Evolutionary conservation across 2,329 filamentous ascomycete genomes (phyloP), one percentile per base, ranked within the genome.

Genomic region (Microdochium bolleyi): DNA sequence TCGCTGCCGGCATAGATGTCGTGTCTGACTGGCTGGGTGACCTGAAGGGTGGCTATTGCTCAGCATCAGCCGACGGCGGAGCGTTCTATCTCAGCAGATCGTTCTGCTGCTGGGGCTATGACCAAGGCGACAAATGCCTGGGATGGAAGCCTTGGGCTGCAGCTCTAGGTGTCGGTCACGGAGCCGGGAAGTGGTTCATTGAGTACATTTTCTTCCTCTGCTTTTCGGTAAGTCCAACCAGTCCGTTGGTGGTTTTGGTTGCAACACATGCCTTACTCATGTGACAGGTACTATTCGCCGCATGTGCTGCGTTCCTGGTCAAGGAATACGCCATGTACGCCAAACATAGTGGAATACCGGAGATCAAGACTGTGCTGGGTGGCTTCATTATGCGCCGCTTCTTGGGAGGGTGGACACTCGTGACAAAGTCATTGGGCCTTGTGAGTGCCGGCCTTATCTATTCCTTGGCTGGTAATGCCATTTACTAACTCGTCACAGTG

Each of bases 281-380:
- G 8, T 3, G 9, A 3, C 49, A 92, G 87, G 76, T 92, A 10
- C 61, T 87, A 8, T 92, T 95, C 64, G 92, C 92, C 24, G 76
- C 83, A 37, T 82, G 79, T 54, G 90, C 94, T 10, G 89, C 87
- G 51, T 66, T 92, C 51, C 73, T 97, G 52, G 92, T 97, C 14
- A 83, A 87, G 61, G 83, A 87, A 61, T 97, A 92, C 69, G 90
- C 89, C 24, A 77, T 88, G 4, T 89, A 96, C 70, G 92, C 92
- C 49, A 92, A 88, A 66, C 92, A 97, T 64, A 96, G 90, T 66
- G 92, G 92, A 70, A 96, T 99, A 60, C 91, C 92, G 5, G 92
- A 99, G 74, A 95, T 99, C 71, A 99, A 99, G 76, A 96, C 92
- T 2, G 83, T 99, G 9, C 74, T 99, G 52, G 92, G 92, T 41